Evolutionary conservation across 305 asterid genomes (phyloP).

Genomic region (Solanum hybrid): DNA sequence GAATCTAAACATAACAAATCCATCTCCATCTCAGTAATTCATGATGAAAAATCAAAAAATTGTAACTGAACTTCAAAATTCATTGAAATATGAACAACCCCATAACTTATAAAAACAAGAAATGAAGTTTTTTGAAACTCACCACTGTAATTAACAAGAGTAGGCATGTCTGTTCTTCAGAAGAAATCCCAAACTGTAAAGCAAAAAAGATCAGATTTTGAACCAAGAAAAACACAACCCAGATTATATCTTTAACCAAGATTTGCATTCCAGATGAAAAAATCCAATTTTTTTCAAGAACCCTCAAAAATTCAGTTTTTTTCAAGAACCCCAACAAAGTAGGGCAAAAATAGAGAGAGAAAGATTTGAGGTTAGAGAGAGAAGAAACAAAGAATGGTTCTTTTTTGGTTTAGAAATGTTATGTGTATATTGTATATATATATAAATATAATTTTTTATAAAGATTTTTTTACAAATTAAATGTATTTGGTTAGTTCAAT

Average conservation of each 20-base stretch:
- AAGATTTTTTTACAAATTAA: background rate
- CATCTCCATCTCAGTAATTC: background rate
- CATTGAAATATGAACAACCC: background rate
- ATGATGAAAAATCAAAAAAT: background rate
- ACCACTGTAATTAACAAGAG: constrained; percentile 90
- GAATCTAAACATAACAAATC: background rate
- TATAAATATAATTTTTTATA: background rate
- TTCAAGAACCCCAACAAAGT: constrained; percentile 39
- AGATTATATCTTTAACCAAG: constrained; percentile 42
- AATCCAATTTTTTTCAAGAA: constrained; percentile 6
- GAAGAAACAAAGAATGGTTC: background rate
- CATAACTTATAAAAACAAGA: background rate
- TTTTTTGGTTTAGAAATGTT: constrained; percentile 5
- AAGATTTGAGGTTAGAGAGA: background rate
- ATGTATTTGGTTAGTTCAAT: constrained; percentile 22
- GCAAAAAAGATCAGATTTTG: constrained; percentile 34
- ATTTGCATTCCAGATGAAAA: constrained; percentile 45
- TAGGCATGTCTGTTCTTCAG: constrained; percentile 53
- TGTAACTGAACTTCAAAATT: background rate
- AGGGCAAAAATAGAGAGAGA: constrained; percentile 10
- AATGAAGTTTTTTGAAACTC: constrained; percentile 14
- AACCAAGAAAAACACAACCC: constrained; percentile 38
- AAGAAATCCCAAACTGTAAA: constrained; percentile 35
- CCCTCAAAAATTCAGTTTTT: background rate
- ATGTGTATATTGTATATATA: background rate